Evolutionary conservation across 352 stramenopile genomes (phyloP).

Genomic region (Nothophytophthora sp.): DNA sequence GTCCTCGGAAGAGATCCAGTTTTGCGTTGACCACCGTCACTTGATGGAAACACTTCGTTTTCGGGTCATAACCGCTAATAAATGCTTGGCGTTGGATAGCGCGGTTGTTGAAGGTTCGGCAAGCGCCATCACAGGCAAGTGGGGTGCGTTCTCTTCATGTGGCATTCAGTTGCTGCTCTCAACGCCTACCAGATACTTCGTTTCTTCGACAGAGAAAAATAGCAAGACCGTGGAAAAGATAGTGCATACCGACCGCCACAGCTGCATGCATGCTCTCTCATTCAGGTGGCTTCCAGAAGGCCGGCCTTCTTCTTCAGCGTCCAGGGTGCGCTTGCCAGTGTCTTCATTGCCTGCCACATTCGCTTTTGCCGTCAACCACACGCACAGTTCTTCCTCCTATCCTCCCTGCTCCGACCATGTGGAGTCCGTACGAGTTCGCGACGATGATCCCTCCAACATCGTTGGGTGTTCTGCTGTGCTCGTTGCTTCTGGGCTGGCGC

Average conservation of each 20-base stretch:
- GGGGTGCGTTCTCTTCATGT: too few relatives aligned
- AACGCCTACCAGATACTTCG: not conserved
- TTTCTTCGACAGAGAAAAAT: not conserved
- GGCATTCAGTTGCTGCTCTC: not conserved
- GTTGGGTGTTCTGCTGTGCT: slow-evolving; percentile 16
- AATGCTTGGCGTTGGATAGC: too few relatives aligned
- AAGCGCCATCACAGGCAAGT: too few relatives aligned
- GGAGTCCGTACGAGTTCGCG: slow-evolving; percentile 14
- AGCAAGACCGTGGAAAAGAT: not conserved
- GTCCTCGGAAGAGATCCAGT: too few relatives aligned
- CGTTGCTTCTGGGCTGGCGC: slow-evolving; percentile 29
- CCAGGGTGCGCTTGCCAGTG: too few relatives aligned
- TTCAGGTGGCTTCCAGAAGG: too few relatives aligned
- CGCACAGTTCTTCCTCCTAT: too few relatives aligned
- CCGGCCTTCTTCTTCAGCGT: too few relatives aligned
- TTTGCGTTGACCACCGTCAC: too few relatives aligned
- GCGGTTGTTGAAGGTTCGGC: too few relatives aligned
- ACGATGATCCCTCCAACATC: slow-evolving; percentile 1
- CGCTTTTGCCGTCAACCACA: slow-evolving; percentile 6
- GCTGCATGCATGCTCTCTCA: not conserved
- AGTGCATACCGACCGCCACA: not conserved
- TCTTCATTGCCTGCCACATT: slow-evolving; percentile 6
- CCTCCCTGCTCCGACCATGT: slow-evolving; percentile 10
- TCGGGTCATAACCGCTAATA: too few relatives aligned
- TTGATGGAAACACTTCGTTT: too few relatives aligned